phyloP scores from a whole-genome alignment of 2,329 filamentous ascomycete genomes.

The Nigrospora sphaerica region DNA sequence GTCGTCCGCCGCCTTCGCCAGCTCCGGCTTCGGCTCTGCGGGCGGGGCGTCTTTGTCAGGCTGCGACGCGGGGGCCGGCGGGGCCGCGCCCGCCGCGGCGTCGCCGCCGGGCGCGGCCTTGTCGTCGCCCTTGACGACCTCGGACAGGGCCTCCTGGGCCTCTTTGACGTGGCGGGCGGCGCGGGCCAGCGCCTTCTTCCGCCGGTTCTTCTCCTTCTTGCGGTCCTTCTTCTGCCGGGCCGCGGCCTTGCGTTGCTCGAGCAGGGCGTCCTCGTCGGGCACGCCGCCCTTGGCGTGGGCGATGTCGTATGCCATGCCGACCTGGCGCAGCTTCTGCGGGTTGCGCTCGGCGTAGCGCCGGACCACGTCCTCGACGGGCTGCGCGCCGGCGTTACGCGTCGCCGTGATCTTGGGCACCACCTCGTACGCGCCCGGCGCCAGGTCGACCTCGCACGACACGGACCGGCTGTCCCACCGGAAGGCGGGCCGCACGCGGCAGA shows the following conservation, averaged over 20 bases:
- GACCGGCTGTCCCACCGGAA: conserved; percentile 46
- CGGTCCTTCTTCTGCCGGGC: conserved; percentile 29
- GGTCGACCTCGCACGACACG: conserved; percentile 63
- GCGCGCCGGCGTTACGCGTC: conserved; percentile 28
- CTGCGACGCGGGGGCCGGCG: no score
- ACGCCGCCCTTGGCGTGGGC: conserved; percentile 53
- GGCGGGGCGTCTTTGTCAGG: no score
- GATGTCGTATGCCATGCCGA: conserved; percentile 54
- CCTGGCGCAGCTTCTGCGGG: conserved; percentile 60
- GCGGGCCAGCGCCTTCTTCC: conserved; percentile 25
- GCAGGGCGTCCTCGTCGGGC: conserved; percentile 36
- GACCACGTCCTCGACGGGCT: conserved; percentile 54
- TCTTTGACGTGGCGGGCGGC: conserved; percentile 30
- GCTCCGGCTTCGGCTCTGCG: no score
- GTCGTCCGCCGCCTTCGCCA: no score
- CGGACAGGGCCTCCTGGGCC: conserved; percentile 8
- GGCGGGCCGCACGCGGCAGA: conserved; percentile 25
- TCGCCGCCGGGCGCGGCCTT: neutral
- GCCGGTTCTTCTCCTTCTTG: conserved; percentile 23
- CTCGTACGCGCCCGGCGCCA: conserved; percentile 61
- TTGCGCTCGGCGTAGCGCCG: conserved; percentile 32
- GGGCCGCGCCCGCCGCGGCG: neutral
- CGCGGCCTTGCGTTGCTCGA: conserved; percentile 20
- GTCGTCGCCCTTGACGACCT: conserved; percentile 3
- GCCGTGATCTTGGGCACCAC: conserved; percentile 65